Evolutionary conservation across 495 filamentous ascomycete species (phyloP).

Genomic region (Lophium mytilinum): DNA sequence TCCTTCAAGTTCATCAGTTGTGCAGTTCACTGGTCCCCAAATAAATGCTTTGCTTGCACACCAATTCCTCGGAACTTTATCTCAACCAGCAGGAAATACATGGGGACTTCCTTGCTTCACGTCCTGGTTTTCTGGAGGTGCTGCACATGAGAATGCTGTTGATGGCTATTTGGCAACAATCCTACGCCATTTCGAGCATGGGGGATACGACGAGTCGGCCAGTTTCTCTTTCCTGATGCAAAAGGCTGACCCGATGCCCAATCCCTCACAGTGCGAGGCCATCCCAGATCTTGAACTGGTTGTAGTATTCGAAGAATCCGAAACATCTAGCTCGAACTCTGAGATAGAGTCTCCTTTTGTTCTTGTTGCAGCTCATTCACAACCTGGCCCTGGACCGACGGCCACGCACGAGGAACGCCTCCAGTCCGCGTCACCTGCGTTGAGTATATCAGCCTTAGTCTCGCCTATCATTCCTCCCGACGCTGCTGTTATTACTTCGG

Average conservation of each 20-base stretch:
- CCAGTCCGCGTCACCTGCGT: constrained; percentile 17
- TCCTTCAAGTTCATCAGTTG: too few species aligned
- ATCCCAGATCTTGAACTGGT: constrained; percentile 2
- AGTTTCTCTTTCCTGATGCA: not conserved
- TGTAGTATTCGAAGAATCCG: constrained; percentile 10
- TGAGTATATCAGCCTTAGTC: constrained; percentile 14
- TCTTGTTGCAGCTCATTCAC: constrained; percentile 16
- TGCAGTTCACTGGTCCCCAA: constrained; percentile 6
- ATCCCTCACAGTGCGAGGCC: constrained; percentile 5
- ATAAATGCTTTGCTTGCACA: constrained; percentile 17
- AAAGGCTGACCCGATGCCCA: constrained; percentile 2
- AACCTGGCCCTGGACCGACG: constrained; percentile 18
- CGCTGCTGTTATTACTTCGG: constrained; percentile 9
- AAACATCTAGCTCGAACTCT: not conserved
- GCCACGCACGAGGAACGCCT: constrained; percentile 20
- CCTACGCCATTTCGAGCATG: constrained; percentile 5
- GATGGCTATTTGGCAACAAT: constrained; percentile 12
- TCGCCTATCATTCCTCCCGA: constrained; percentile 8
- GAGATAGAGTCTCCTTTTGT: constrained; percentile 4
- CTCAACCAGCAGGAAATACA: not conserved
- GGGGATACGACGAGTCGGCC: constrained; percentile 1
- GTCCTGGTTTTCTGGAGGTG: constrained; percentile 5
- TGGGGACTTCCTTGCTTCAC: constrained; percentile 21
- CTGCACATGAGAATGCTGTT: constrained; percentile 10
- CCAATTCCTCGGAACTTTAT: constrained; percentile 12